phyloP scores from a whole-genome alignment of 164 flowering plant genomes.

The Stephania yunnanensis region DNA sequence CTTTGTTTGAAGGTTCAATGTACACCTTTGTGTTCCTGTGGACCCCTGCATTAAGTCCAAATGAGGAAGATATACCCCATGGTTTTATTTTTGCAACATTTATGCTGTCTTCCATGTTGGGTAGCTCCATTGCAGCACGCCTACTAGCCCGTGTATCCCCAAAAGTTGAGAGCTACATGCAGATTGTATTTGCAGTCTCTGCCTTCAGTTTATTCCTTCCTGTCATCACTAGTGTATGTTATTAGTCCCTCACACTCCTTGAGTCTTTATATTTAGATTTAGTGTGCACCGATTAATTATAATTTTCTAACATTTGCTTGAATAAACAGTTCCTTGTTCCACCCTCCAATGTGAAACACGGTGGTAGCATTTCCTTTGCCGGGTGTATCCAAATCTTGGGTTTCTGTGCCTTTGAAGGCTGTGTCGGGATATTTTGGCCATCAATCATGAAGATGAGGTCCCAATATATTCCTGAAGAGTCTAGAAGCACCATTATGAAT shows the following conservation, averaged over 20 bases:
- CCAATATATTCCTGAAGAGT: conserved; percentile 96
- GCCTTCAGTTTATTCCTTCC: conserved; percentile 73
- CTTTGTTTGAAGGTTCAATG: conserved; percentile 99
- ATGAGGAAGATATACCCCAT: conserved; percentile 91
- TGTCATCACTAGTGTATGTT: conserved; percentile 59
- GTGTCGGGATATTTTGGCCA: conserved; percentile 98
- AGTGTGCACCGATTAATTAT: no score
- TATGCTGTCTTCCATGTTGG: conserved; percentile 97
- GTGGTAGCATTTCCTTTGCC: conserved; percentile 68
- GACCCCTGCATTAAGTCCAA: conserved; percentile 98
- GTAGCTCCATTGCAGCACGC: conserved; percentile 89
- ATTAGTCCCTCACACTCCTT: background rate
- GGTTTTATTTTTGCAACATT: conserved; percentile 97
- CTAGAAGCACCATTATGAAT: conserved; percentile 98
- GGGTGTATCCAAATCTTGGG: conserved; percentile 84
- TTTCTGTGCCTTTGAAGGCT: conserved; percentile 83
- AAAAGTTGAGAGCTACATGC: conserved; percentile 94
- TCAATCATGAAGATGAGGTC: conserved; percentile 98
- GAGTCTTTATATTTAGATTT: no score
- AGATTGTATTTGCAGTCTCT: conserved; percentile 73
- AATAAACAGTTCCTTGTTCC: conserved; percentile 58
- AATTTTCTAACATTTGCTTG: conserved; percentile 18
- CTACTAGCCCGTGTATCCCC: conserved; percentile 59
- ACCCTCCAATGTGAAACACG: conserved; percentile 50
- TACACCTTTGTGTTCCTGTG: conserved; percentile 96